Evolutionary conservation across 2,329 filamentous ascomycete genomes (phyloP).

Genomic region (Penicillium nordicum): DNA sequence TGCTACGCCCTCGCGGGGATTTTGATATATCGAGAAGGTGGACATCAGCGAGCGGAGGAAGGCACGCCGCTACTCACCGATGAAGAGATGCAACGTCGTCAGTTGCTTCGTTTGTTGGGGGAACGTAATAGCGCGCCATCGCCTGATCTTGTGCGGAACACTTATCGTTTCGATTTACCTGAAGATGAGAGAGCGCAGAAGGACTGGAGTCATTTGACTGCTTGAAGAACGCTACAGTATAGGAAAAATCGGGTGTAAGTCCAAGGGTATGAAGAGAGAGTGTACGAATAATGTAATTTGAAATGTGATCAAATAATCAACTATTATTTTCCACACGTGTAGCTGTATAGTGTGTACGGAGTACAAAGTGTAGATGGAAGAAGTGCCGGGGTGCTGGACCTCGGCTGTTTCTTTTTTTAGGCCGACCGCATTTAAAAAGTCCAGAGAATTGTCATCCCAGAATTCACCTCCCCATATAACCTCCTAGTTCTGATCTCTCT

Average conservation of each 20-base stretch:
- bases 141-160: conserved; percentile 24
- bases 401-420: conserved; percentile 11
- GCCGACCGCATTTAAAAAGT: conserved; percentile 11
- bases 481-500: not conserved
- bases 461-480: not conserved
- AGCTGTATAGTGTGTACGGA: not conserved
- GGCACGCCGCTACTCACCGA: conserved; percentile 28
- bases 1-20: conserved; percentile 28
- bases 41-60: conserved; percentile 7
- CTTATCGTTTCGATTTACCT: conserved; percentile 29
- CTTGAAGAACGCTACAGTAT: not conserved
- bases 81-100: conserved; percentile 41
- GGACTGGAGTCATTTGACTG: not conserved
- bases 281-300: not conserved
- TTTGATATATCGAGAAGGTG: conserved; percentile 23
- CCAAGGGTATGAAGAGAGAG: not conserved
- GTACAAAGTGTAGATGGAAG: not conserved
- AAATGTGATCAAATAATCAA: not conserved
- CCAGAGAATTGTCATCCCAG: conserved; percentile 9
- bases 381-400: conserved; percentile 6
- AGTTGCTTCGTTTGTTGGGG: conserved; percentile 37
- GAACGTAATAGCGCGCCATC: conserved; percentile 28
- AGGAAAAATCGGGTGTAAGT: not conserved
- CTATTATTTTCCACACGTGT: not conserved
- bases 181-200: conserved; percentile 9